Conservation (phyloP, 306 rosid genomes). For the Cicer cuneatum region DNA sequence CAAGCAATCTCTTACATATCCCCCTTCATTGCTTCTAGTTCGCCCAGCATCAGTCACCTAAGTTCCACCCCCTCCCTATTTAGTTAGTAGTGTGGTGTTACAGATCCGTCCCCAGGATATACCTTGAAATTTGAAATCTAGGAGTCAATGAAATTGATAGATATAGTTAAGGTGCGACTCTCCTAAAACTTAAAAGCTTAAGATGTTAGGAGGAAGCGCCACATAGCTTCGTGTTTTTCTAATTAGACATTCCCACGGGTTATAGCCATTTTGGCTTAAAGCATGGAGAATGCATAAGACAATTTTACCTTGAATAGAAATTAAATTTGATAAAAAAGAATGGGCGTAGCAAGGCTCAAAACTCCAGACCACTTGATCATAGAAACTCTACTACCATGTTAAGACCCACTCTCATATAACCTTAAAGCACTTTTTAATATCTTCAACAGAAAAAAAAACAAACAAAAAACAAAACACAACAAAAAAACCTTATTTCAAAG, state of each 20-base stretch:
- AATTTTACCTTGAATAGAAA: slow-evolving; percentile 13
- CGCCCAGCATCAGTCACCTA: background rate
- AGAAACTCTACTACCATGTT: slow-evolving; percentile 7
- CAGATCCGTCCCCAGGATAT: background rate
- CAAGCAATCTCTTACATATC: background rate
- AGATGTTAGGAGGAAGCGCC: slow-evolving; percentile 16
- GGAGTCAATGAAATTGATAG: background rate
- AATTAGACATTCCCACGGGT: slow-evolving; percentile 5
- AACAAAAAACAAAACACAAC: too few relatives aligned
- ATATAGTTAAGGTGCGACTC: slow-evolving; percentile 12
- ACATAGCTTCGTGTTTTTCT: slow-evolving; percentile 1
- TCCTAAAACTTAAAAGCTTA: slow-evolving; percentile 9
- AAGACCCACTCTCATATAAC: slow-evolving; percentile 17
- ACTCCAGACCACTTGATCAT: slow-evolving; percentile 5
- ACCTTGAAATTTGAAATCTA: slow-evolving; percentile 24
- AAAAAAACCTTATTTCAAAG: slow-evolving; percentile 4
- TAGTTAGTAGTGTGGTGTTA: background rate
- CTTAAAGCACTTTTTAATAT: slow-evolving; percentile 31
- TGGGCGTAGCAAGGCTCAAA: slow-evolving; percentile 18
- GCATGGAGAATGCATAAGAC: slow-evolving; percentile 25
- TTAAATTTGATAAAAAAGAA: slow-evolving; percentile 13
- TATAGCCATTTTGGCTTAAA: slow-evolving; percentile 7
- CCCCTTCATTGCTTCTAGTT: slow-evolving; percentile 9
- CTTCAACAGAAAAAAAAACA: background rate
- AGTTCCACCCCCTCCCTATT: slow-evolving; percentile 5